Conservation (phyloP, 2,329 filamentous ascomycete genomes). For the Ceratocystis cacaofunesta region DNA sequence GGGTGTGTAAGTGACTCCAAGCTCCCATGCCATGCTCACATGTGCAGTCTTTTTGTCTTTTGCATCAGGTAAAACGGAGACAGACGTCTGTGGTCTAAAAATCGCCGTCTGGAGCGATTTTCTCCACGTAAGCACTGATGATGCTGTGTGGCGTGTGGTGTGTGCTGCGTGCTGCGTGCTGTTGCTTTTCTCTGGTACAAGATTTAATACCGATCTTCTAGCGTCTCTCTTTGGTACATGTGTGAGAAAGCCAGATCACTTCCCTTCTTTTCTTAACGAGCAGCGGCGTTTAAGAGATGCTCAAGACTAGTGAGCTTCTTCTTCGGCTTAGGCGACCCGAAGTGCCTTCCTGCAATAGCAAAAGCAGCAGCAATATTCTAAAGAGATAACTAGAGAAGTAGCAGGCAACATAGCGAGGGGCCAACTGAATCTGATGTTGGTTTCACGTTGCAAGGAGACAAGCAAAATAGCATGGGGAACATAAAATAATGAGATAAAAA, state of each 20-base stretch:
- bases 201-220: slow-evolving; percentile 7
- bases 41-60: not conserved
- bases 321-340: not conserved
- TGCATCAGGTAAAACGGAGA: not conserved
- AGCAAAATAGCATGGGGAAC: not conserved
- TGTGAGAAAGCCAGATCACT: not conserved
- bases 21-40: not conserved
- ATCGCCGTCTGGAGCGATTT: not conserved
- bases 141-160: not conserved
- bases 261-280: not conserved
- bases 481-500: too few species aligned
- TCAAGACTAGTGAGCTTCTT: not conserved
- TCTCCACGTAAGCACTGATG: not conserved
- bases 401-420: not conserved
- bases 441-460: not conserved
- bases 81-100: not conserved
- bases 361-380: not conserved
- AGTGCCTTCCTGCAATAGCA: not conserved
- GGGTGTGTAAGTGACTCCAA: not conserved
- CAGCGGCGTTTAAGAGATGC: not conserved
- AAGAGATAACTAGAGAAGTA: not conserved
- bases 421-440: not conserved
- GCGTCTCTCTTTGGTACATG: not conserved
- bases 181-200: not conserved
- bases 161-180: not conserved